Evolutionary conservation across 768 basidiomycete species (phyloP).

Genomic region (Boletellus ananas): DNA sequence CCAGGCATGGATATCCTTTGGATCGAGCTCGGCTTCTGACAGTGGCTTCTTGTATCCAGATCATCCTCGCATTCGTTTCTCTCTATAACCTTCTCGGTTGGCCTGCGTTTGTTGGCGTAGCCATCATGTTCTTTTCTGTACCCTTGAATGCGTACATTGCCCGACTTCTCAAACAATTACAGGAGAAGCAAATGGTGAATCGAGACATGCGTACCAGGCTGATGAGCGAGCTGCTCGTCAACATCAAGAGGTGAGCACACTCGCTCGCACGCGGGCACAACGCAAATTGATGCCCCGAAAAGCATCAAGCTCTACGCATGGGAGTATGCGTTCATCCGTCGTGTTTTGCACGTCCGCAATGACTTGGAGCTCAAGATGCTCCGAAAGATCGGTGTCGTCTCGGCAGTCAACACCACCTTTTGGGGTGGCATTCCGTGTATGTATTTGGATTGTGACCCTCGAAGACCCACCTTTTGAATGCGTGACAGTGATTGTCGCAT

Average conservation of each 20-base stretch:
- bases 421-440: constrained; percentile 66
- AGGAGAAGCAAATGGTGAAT: constrained; percentile 91
- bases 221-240: constrained; percentile 89
- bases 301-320: constrained; percentile 92
- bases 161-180: constrained; percentile 64
- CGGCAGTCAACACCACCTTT: constrained; percentile 58
- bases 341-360: constrained; percentile 76
- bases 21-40: too few species aligned
- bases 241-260: constrained; percentile 69
- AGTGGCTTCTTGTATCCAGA: too few species aligned
- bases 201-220: constrained; percentile 77
- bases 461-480: constrained; percentile 20
- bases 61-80: constrained; percentile 74
- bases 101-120: constrained; percentile 87
- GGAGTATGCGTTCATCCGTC: constrained; percentile 86
- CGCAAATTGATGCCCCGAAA: constrained; percentile 18
- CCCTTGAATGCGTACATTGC: constrained; percentile 76
- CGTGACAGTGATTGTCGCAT: constrained; percentile 62
- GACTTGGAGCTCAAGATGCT: constrained; percentile 80
- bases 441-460: background rate
- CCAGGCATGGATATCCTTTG: constrained; percentile 46
- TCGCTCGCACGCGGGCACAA: background rate
- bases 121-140: constrained; percentile 79
- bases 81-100: constrained; percentile 88
- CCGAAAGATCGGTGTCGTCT: constrained; percentile 72